Evolutionary conservation across 2,329 filamentous ascomycete genomes (phyloP), one percentile per base, ranked within the genome.

Genomic region (Colletotrichum euphorbiae): DNA sequence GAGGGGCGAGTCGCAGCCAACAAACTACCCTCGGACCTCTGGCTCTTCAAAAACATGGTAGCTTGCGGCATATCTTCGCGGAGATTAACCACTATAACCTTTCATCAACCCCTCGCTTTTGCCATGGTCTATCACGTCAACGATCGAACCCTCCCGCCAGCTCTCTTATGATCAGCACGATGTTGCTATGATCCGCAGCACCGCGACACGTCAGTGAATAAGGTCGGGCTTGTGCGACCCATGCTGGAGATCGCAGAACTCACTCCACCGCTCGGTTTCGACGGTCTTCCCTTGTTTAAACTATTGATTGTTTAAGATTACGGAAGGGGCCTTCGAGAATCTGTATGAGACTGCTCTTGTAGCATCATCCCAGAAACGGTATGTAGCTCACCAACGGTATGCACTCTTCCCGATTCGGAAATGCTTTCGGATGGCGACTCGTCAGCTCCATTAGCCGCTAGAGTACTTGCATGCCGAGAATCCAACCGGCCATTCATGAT

Each of bases 161-260:
- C 36, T 21, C 36, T 61, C 19, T 43, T 52, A 52, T 50, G 54
- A 55, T 66, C 52, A 43, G 21, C 46, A 13, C 24, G 45, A 38
- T 65, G 21, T 13, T 45, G 38, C 40, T 51, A 40, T 55, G 66
- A 59, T 66, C 66, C 61, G 61, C 66, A 12, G 55, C 48, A 60
- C 48, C 61, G 61, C 61, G 15, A 60, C 48, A 60, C 48, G 48
- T 59, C 54, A 50, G 17, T 36, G 66, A 69, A 65, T 66, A 69
- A 69, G 66, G 66, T 65, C 66, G 66, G 66, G 66, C 61, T 59
- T 69, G 66, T 69, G 66, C 66, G 54, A 45, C 66, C 66, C 66
- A 65, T 69, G 66, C 42, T 21, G 61, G 55, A 66, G 66, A 69
- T 69, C 66, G 40, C 40, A 60, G 40, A 8, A 40, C 33, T 28